Evolutionary conservation across 306 rosid species (phyloP), one percentile per base, ranked within the genome.

Genomic region (Quercus wislizeni): DNA sequence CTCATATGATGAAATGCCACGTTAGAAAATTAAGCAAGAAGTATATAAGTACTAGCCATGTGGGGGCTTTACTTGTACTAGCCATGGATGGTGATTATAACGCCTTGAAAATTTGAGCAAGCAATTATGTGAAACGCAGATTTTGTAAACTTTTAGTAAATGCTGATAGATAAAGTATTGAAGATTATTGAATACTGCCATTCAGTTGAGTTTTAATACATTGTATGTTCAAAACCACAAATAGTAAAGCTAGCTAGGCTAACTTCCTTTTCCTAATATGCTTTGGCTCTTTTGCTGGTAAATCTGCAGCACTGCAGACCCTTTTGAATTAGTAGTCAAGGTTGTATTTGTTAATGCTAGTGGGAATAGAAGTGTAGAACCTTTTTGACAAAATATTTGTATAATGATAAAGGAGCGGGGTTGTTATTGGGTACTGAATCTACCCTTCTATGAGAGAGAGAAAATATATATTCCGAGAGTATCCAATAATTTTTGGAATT

Each of bases 401-500:
- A 18, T 21, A 8, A 17, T 7, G 72, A 35, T 35, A 18, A 35
- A 67, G 17, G 15, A 6, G 1, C 0, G 2, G 46, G 46, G 46
- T 2, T 41, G 12, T 41, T 41, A 41, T 41, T 41, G 46, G 12
- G 11, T 41, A 8, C 11, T 41, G 11, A 1, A 8, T 0, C 2
- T 3, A 41, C 3, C 12, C 11, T 0, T 0, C 0, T 2, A 8
- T 9, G 11, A 2, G 11, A 41, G 10, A 38, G 23, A 21, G 12
- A 8, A 3, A 41, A 8, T 8, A 8, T 41, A 8, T 8, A 41
- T 0, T 8, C 0, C 0, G 0, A 2, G 0, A 8, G 0, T 38
- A 7, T 0, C 1, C 0, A 41, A 41, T 41, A 41, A 41, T 41
- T 41, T 41, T 41, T 2, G 46, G 0, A 3, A 65, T 12, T 17